Evolutionary conservation across 169 alveolate genomes (phyloP), one percentile per base, ranked within the genome.

Genomic region (Plasmodium knowlesi): DNA sequence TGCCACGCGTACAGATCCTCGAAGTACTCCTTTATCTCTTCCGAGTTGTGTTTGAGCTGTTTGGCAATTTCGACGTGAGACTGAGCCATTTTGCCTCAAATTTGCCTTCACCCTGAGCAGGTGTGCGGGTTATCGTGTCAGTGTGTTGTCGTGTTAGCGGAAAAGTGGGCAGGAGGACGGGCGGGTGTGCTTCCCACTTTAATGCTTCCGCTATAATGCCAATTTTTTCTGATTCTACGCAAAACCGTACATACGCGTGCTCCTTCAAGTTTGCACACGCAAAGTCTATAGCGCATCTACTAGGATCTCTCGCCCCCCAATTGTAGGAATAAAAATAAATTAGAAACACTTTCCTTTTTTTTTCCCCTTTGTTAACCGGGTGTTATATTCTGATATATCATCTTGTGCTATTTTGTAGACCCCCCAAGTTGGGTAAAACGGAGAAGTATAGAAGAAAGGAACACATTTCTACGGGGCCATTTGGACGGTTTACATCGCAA

Each of bases 1-100:
- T 91, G 95, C 95, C 95, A 91, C 30, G 5, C 53, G 25, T 91
- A 91, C n/a, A 91, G 85, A 39, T 91, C 95, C 53, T 91, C 95
- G 41, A 91, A 91, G 74, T 91, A 91, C 14, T 91, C 85, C 74
- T 73, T 74, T 74, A 91, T 81, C 43, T 91, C 95, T 32, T 34
- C 70, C n/a, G 95, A 91, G 73, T 91, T 91, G 50, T 91, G 74
- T 50, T 91, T 82, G 53, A 91, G 74, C 81, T 91, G 95, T 57
- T 91, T 91, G 53, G 95, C 95, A 70, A 91, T 91, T 91, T 91
- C 95, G 6, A 72, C 34, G 34, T 91, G 92, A 14, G 95, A 81
- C 50, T 81, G 82, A n/a, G 85, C 91, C 95, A 91, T 91, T 82
- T 86, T 86, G 4, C 30, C 34, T 50, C 61, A 67, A 67, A 2